These are phyloP conservation scores for Aschersonia sp. DNA, from an alignment of 2,329 filamentous ascomycete species.

Conservation along the genomic window DNA sequence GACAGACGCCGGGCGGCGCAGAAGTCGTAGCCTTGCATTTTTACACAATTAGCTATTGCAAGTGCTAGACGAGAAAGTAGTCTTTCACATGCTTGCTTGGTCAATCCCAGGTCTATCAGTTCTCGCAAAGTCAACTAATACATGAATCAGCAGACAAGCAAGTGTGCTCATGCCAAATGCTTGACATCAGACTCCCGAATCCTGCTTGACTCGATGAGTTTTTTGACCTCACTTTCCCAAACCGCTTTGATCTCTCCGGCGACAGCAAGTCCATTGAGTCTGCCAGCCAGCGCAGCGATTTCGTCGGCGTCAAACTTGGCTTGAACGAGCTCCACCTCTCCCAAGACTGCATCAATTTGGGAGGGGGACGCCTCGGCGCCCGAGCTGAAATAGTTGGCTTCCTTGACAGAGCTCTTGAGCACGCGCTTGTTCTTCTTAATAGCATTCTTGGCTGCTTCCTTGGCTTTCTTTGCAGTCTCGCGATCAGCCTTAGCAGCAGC, in stretches of 20 bases:
- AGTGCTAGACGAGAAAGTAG: too few species aligned
- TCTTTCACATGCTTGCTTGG: too few species aligned
- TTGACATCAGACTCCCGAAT: slow-evolving; percentile 74
- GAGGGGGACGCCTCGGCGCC: slow-evolving; percentile 59
- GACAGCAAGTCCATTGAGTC: slow-evolving; percentile 68
- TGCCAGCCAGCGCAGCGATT: slow-evolving; percentile 67
- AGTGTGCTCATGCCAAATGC: slow-evolving; percentile 28
- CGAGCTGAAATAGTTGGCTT: slow-evolving; percentile 85
- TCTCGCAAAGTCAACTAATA: not conserved
- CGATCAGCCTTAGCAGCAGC: slow-evolving; percentile 73
- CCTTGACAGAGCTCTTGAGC: slow-evolving; percentile 85
- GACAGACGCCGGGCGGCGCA: too few species aligned
- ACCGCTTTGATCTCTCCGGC: slow-evolving; percentile 73
- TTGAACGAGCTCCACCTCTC: slow-evolving; percentile 77
- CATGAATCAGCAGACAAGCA: not conserved
- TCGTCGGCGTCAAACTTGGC: slow-evolving; percentile 83
- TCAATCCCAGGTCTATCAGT: too few species aligned
- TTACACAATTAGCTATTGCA: too few species aligned
- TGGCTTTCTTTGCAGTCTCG: slow-evolving; percentile 83
- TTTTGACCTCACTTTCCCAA: slow-evolving; percentile 65
- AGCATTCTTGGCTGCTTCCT: slow-evolving; percentile 96
- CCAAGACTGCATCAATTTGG: slow-evolving; percentile 70
- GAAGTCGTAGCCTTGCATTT: too few species aligned
- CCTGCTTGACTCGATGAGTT: slow-evolving; percentile 70
- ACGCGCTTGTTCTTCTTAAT: slow-evolving; percentile 99